These are phyloP conservation scores for Gamarada debralockiae DNA, from an alignment of 495 filamentous ascomycete genomes.

Conservation along the genomic window DNA sequence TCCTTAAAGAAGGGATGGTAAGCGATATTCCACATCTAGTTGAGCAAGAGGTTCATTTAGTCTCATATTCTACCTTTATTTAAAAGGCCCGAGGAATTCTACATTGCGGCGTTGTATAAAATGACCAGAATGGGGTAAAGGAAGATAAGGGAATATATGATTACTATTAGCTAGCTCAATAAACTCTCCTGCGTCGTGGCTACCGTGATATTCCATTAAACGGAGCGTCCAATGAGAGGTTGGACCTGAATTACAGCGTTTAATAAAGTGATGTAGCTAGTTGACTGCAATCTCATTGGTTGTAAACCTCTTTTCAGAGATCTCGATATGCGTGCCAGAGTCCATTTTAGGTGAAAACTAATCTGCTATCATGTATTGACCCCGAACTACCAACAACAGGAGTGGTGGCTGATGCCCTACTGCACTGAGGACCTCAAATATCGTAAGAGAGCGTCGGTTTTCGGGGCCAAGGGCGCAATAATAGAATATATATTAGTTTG, in stretches of 20 bases:
- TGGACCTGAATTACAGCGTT: background rate
- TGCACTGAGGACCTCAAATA: background rate
- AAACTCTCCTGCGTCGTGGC: background rate
- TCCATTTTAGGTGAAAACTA: background rate
- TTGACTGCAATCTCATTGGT: background rate
- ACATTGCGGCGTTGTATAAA: background rate
- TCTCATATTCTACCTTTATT: background rate
- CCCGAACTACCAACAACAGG: background rate
- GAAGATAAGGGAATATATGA: background rate
- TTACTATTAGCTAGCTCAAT: background rate
- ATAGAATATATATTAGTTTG: background rate
- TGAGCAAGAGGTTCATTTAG: background rate
- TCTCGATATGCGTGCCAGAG: background rate
- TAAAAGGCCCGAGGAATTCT: background rate
- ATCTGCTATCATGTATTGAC: background rate
- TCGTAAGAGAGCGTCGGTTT: background rate
- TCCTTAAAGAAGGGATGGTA: background rate
- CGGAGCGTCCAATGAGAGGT: background rate
- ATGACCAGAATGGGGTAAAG: background rate
- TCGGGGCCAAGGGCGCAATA: background rate
- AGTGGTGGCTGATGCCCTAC: background rate
- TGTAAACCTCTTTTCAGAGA: background rate
- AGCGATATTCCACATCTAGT: background rate
- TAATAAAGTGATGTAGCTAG: background rate
- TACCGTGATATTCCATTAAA: background rate